Evolutionary conservation across 495 filamentous ascomycete genomes (phyloP).

Genomic region (Cryomyces antarcticus): DNA sequence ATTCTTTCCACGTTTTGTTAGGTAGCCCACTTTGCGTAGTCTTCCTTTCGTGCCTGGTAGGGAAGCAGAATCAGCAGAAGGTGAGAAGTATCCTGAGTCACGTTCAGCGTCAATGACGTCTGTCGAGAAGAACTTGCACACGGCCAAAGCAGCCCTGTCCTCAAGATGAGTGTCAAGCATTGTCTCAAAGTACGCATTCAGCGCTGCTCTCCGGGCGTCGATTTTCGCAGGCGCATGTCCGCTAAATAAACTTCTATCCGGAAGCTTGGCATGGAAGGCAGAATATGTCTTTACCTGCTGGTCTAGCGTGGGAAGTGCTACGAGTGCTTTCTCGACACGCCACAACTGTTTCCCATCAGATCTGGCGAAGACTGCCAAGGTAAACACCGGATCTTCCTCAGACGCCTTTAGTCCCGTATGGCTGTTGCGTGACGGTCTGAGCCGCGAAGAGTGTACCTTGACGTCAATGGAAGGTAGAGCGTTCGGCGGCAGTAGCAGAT

Average conservation of each 20-base stretch:
- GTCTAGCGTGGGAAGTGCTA: slow-evolving; percentile 65
- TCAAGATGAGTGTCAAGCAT: slow-evolving; percentile 67
- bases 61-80: slow-evolving; percentile 17
- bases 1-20: slow-evolving; percentile 93
- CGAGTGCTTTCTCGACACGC: slow-evolving; percentile 80
- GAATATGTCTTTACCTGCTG: slow-evolving; percentile 50
- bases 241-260: slow-evolving; percentile 68
- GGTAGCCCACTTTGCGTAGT: slow-evolving; percentile 63
- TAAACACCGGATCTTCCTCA: slow-evolving; percentile 88
- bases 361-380: slow-evolving; percentile 63
- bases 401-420: slow-evolving; percentile 38
- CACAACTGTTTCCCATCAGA: slow-evolving; percentile 66
- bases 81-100: slow-evolving; percentile 9
- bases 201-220: slow-evolving; percentile 60
- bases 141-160: slow-evolving; percentile 51
- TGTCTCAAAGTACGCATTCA: slow-evolving; percentile 70
- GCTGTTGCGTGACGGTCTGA: slow-evolving; percentile 75
- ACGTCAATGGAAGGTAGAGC: slow-evolving; percentile 74
- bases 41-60: neutral
- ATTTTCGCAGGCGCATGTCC: slow-evolving; percentile 90
- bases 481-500: slow-evolving; percentile 68
- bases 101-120: slow-evolving; percentile 39
- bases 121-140: slow-evolving; percentile 76
- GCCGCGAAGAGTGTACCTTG: slow-evolving; percentile 75
- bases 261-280: slow-evolving; percentile 47